Base-by-base conservation (phyloP, 2,329 filamentous ascomycete genomes). In the Tolypocladium inflatum region DNA sequence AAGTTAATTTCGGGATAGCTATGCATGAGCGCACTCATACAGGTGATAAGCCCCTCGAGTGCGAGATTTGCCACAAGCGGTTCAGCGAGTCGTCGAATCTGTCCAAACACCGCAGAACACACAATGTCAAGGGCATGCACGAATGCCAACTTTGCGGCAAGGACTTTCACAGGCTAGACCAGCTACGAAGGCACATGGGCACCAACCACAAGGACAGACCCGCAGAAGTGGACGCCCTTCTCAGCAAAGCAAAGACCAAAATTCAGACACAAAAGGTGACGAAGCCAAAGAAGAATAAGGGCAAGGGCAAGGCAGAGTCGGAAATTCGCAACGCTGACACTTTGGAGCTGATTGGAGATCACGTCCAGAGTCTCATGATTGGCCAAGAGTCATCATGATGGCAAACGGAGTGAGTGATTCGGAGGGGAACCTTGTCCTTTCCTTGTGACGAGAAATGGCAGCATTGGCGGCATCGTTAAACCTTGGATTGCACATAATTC, bases 11-110 rank as follows among this genome's bases (percentile, higher is more conserved):
- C 7, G 38, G 19, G 26, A 43, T 54, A 85, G 83, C 84, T n/a
- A 87, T 87, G 76, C 86, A 89, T 63, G 79, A 80, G 64, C 78
- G 85, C 43, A 84, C 80, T 1, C 86, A 89, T 64, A 87, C 85
- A 1, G 83, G 84, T 48, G 79, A 82, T 53, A 88, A 87, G 65
- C 84, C 84, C 0, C 71, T 87, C 0, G 70, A 74, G 51, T 87
- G 84, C 61, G 77, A 81, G 1, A 73, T 80, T 35, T 88, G 85
- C 63, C 76, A 75, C 52, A 84, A 83, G 64, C 71, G 71, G 11
- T 88, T 88, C 65, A 79, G 81, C 60, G 84, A 88, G 67, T 87
- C 84, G 0, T 87, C 84, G 4, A 88, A 87, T 63, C 71, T 87
- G 21, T 83, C 84, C 55, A 88, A 87, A 63, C 85, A 88, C 65